phyloP scores from a whole-genome alignment of 345 rosid genomes.

The Ceriops tagal region DNA sequence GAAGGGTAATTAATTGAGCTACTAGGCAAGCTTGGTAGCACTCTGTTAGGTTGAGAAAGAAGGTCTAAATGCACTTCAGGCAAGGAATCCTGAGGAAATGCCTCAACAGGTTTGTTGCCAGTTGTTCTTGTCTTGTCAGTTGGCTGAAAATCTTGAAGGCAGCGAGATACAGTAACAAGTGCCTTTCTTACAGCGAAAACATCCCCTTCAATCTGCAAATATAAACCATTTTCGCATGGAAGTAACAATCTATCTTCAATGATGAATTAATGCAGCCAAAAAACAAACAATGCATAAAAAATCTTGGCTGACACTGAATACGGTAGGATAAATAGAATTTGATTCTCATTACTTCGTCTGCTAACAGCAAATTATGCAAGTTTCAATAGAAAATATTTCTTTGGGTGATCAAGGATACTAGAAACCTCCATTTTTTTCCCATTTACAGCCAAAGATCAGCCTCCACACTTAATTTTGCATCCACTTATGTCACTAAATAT shows the following conservation, averaged over 20 bases:
- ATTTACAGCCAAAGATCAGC: neutral
- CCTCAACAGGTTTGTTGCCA: constrained; percentile 42
- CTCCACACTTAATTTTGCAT: neutral
- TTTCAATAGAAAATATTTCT: too few species aligned
- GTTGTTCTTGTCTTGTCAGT: constrained; percentile 37
- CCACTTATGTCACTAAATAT: neutral
- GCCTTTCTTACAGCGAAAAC: constrained; percentile 67
- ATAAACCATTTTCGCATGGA: constrained; percentile 15
- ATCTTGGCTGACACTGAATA: too few species aligned
- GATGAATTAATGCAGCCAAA: too few species aligned
- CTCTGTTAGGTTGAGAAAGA: constrained; percentile 31
- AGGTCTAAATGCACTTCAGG: constrained; percentile 32
- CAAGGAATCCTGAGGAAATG: constrained; percentile 28
- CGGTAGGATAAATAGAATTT: too few species aligned
- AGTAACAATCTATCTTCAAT: neutral
- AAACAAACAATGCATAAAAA: too few species aligned
- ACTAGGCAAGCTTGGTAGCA: constrained; percentile 29
- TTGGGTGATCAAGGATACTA: too few species aligned
- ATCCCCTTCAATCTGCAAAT: constrained; percentile 77
- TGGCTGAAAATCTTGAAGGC: constrained; percentile 71
- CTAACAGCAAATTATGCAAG: too few species aligned
- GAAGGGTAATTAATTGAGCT: constrained; percentile 37
- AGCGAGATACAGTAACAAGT: constrained; percentile 58
- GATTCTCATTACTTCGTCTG: too few species aligned
- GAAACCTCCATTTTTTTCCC: too few species aligned